phyloP scores from a whole-genome alignment of 2,329 filamentous ascomycete genomes.

The Hypoxylon sp. region DNA sequence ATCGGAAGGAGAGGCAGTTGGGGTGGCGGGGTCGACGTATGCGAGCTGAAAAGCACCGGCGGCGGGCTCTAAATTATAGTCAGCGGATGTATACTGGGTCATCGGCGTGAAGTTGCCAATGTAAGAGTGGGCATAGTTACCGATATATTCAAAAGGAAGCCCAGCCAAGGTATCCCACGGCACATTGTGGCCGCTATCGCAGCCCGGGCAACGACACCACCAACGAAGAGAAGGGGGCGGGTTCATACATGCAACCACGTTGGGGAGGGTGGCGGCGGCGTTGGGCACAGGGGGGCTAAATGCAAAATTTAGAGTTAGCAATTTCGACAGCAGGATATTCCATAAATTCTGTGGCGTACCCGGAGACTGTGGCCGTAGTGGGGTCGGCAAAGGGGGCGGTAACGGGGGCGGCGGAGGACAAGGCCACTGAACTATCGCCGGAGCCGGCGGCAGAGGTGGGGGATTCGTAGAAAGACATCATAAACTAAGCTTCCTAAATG shows the following conservation, averaged over 20 bases:
- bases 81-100: not conserved
- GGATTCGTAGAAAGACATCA: not conserved
- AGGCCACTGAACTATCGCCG: no score
- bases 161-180: no score
- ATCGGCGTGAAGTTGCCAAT: not conserved
- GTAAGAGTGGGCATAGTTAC: not conserved
- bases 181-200: no score
- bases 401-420: not conserved
- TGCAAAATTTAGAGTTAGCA: not conserved
- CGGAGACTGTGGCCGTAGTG: not conserved
- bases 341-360: not conserved
- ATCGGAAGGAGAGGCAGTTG: not conserved
- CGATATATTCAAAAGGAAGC: no score
- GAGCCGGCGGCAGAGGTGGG: not conserved
- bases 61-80: not conserved
- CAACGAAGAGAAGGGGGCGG: no score
- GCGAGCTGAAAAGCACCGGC: not conserved
- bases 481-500: not conserved
- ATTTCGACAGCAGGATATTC: not conserved
- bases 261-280: no score
- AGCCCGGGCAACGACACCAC: no score
- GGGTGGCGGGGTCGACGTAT: no score
- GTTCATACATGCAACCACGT: no score
- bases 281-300: not conserved
- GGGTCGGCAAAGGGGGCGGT: not conserved